phyloP scores from a whole-genome alignment of 495 filamentous ascomycete species.

The Cairneyella variabilis region DNA sequence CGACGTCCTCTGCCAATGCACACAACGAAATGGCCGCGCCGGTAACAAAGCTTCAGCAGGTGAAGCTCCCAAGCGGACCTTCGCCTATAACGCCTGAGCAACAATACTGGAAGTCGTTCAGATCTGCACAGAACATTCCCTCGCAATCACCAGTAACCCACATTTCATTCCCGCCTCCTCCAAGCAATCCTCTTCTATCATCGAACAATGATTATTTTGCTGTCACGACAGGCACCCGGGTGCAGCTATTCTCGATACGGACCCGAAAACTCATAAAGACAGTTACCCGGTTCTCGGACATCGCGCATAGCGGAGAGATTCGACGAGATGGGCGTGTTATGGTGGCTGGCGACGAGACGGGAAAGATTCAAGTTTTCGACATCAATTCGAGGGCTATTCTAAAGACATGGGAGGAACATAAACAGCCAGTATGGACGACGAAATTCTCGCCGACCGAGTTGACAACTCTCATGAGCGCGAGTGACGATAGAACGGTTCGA shows the following conservation, averaged over 20 bases:
- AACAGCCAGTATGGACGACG: conserved; percentile 89
- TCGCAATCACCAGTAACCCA: conserved; percentile 83
- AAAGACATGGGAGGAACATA: conserved; percentile 94
- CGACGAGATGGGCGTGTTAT: conserved; percentile 84
- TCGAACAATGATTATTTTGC: conserved; percentile 73
- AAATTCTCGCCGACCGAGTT: conserved; percentile 84
- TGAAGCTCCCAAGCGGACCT: conserved; percentile 77
- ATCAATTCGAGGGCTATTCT: conserved; percentile 82
- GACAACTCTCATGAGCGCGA: conserved; percentile 76
- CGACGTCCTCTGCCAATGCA: conserved; percentile 10
- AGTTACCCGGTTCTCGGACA: conserved; percentile 86
- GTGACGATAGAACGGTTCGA: conserved; percentile 87
- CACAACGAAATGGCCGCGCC: conserved; percentile 74
- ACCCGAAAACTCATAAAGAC: conserved; percentile 87
- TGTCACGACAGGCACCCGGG: conserved; percentile 82
- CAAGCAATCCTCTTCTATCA: conserved; percentile 36
- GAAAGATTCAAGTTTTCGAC: conserved; percentile 92
- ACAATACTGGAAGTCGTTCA: conserved; percentile 91
- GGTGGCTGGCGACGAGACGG: conserved; percentile 85
- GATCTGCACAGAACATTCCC: conserved; percentile 78
- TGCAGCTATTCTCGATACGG: conserved; percentile 88
- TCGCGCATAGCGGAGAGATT: conserved; percentile 81
- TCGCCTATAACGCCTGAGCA: conserved; percentile 80
- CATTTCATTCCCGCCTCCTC: conserved; percentile 70
- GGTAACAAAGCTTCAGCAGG: conserved; percentile 72